Evolutionary conservation across 257 asterid genomes (phyloP).

Genomic region (Sherardia arvensis): DNA sequence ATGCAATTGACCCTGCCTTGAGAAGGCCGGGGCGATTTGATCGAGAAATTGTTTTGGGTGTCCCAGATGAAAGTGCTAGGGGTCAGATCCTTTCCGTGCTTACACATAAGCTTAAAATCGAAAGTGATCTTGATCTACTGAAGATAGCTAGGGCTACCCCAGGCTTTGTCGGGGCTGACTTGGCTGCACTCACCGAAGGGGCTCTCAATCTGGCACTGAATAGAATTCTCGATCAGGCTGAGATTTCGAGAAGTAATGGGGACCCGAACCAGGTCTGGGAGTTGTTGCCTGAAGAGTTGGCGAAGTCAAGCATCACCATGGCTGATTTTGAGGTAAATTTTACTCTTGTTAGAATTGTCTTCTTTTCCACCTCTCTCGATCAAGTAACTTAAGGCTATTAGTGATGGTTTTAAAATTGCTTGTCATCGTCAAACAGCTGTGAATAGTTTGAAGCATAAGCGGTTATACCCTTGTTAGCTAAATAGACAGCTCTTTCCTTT

Average conservation of each 20-base stretch:
- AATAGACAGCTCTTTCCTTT: too few species aligned
- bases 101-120: constrained; percentile 48
- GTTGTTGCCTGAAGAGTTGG: constrained; percentile 58
- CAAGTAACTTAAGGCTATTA: neutral
- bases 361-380: neutral
- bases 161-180: constrained; percentile 91
- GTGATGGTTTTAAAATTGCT: neutral
- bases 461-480: neutral
- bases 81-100: constrained; percentile 57
- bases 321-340: constrained; percentile 72
- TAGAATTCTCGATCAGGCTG: constrained; percentile 41
- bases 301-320: constrained; percentile 44
- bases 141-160: constrained; percentile 75
- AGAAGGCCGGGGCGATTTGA: constrained; percentile 96
- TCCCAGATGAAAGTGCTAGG: constrained; percentile 74
- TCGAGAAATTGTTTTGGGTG: constrained; percentile 57
- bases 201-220: constrained; percentile 81
- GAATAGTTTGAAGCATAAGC: neutral
- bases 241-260: constrained; percentile 18
- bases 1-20: constrained; percentile 71
- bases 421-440: neutral
- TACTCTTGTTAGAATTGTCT: neutral
- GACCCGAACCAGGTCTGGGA: constrained; percentile 30
- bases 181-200: constrained; percentile 50
- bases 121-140: constrained; percentile 63